A percentile compares a stretch with the other conserved stretches of the same genome.
Evolutionary conservation across 768 basidiomycete genomes (phyloP).

Genomic region (Pleurotus ostreatus): DNA sequence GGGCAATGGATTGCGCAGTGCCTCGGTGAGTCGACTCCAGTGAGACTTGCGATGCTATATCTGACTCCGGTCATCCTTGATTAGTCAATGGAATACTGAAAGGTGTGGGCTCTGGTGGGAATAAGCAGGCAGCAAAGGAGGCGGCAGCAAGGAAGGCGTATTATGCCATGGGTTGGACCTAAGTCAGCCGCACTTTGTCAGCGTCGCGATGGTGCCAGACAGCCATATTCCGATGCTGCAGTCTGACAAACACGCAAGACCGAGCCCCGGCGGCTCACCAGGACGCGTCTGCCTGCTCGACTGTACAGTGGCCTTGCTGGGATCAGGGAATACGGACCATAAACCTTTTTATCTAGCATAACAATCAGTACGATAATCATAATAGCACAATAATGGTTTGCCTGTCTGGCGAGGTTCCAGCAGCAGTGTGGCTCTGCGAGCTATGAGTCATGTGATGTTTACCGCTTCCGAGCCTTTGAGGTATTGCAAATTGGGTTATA

Average conservation of each 20-base stretch:
- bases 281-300: too few relatives aligned
- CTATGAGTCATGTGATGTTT: constrained; percentile 2
- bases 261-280: too few relatives aligned
- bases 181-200: constrained; percentile 5
- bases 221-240: neutral
- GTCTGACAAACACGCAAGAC: neutral
- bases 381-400: neutral
- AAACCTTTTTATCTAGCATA: neutral
- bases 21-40: constrained; percentile 45
- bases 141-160: constrained; percentile 71
- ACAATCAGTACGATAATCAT: neutral
- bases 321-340: too few relatives aligned
- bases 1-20: constrained; percentile 65
- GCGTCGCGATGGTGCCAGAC: neutral
- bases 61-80: constrained; percentile 10
- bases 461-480: neutral
- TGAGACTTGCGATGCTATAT: neutral
- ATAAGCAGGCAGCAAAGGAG: constrained; percentile 76
- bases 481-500: constrained; percentile 6
- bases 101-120: constrained; percentile 60
- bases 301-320: too few relatives aligned
- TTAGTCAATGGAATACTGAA: constrained; percentile 69
- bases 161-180: constrained; percentile 72
- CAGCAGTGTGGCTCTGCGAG: too few relatives aligned
- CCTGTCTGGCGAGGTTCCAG: too few relatives aligned